phyloP scores from a whole-genome alignment of 139 green algal genomes.

The Raphidocelis subcapitata region DNA sequence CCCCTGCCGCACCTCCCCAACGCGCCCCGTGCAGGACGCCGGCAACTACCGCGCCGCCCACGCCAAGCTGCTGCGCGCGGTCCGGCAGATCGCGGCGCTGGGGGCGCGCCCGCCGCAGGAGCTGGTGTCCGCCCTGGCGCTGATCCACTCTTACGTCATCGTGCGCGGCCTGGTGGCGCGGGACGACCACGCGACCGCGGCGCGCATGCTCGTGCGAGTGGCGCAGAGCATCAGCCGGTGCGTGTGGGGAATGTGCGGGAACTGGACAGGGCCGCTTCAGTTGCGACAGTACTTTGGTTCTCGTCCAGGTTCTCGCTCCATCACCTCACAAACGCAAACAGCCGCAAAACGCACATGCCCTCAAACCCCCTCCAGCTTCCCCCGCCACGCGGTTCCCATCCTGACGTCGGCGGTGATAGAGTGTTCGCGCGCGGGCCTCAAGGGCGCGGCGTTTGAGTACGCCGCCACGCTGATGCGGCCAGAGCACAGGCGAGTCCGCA shows the following conservation, averaged over 20 bases:
- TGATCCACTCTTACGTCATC: conserved; percentile 77
- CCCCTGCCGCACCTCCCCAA: too few relatives aligned
- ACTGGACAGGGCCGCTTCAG: too few relatives aligned
- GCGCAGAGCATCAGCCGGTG: conserved; percentile 46
- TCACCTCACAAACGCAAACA: too few relatives aligned
- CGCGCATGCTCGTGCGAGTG: conserved; percentile 78
- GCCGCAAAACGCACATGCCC: neutral
- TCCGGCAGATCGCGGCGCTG: conserved; percentile 51
- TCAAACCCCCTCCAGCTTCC: conserved; percentile 47
- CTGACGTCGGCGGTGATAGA: conserved; percentile 86
- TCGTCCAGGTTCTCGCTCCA: too few relatives aligned
- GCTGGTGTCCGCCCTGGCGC: conserved; percentile 53
- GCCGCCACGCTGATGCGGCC: conserved; percentile 74
- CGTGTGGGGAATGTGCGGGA: too few relatives aligned
- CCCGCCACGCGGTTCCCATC: conserved; percentile 82
- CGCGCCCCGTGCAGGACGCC: conserved; percentile 62
- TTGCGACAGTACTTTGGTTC: too few relatives aligned
- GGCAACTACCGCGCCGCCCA: conserved; percentile 85
- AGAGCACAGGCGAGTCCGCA: conserved; percentile 55
- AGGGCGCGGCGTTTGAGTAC: conserved; percentile 75
- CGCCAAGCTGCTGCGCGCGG: conserved; percentile 65
- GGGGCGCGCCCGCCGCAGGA: conserved; percentile 35
- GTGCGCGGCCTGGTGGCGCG: conserved; percentile 73
- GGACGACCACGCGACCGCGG: conserved; percentile 63
- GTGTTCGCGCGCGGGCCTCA: conserved; percentile 76